A percentile compares a stretch with the other conserved stretches of the same genome.
These are phyloP conservation scores for Penicillium sp. DNA, from an alignment of 2,329 filamentous ascomycete genomes.

Conservation along the genomic window DNA sequence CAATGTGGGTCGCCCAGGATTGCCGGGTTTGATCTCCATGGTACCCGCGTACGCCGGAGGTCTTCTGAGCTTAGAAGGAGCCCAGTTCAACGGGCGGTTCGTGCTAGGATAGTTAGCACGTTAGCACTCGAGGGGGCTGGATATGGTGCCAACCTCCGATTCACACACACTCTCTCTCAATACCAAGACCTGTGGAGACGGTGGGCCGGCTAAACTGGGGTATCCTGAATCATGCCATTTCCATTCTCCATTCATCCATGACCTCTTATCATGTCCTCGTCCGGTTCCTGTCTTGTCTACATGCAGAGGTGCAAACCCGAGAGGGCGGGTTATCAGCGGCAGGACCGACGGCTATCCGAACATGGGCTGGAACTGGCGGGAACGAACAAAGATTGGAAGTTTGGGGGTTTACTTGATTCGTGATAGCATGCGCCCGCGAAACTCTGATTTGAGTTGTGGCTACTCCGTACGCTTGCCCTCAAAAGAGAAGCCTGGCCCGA, in stretches of 20 bases:
- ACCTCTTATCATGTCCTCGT: not conserved
- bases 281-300: not conserved
- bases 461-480: not conserved
- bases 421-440: not conserved
- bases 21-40: not conserved
- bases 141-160: not conserved
- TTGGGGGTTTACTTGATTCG: not conserved
- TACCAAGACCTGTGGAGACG: not conserved
- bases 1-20: not conserved
- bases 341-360: not conserved
- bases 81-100: not conserved
- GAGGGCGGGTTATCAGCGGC: not conserved
- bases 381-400: not conserved
- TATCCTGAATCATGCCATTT: constrained; percentile 1
- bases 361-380: not conserved
- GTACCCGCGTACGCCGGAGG: not conserved
- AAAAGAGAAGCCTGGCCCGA: constrained; percentile 11
- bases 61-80: not conserved
- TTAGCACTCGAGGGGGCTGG: not conserved
- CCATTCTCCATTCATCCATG: not conserved
- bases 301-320: not conserved
- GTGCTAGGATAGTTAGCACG: not conserved
- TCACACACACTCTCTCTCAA: not conserved
- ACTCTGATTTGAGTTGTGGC: not conserved
- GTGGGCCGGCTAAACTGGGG: not conserved